Percentiles rank a stretch among this genome's conserved stretches.
phyloP scores from a whole-genome alignment of 2,329 filamentous ascomycete species.

The Chaetomiaceae sp. region DNA sequence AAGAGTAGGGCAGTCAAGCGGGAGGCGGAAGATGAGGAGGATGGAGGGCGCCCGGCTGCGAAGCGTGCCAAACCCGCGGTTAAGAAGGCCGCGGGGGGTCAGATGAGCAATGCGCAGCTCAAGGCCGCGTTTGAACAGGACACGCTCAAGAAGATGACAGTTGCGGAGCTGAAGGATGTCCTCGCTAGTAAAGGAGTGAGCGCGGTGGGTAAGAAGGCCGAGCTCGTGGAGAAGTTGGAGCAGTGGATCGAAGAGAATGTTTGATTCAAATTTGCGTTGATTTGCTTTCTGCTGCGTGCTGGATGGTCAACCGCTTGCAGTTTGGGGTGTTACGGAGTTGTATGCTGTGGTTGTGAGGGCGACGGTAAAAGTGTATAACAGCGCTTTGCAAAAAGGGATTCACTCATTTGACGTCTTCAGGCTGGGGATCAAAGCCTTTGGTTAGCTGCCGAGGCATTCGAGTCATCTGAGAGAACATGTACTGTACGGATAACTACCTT shows the following conservation, averaged over 20 bases:
- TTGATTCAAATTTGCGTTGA: constrained; percentile 5
- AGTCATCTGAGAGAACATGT: too few relatives aligned
- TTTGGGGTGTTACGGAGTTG: not conserved
- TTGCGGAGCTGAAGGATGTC: constrained; percentile 49
- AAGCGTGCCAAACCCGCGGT: constrained; percentile 42
- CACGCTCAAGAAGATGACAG: constrained; percentile 50
- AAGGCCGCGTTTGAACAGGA: constrained; percentile 43
- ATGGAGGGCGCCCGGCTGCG: constrained; percentile 34
- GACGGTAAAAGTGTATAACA: too few relatives aligned
- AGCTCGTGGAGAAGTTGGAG: constrained; percentile 53
- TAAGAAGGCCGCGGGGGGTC: constrained; percentile 32
- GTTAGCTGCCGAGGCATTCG: too few relatives aligned
- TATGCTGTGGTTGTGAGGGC: not conserved
- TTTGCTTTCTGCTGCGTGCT: not conserved
- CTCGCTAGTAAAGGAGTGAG: constrained; percentile 46
- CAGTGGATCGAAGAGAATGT: constrained; percentile 51
- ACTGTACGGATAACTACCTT: too few relatives aligned
- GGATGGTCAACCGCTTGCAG: too few relatives aligned
- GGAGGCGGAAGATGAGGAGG: constrained; percentile 44
- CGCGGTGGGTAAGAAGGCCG: constrained; percentile 49
- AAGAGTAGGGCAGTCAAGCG: constrained; percentile 47
- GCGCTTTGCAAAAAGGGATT: too few relatives aligned
- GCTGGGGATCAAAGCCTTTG: too few relatives aligned
- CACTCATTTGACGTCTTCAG: too few relatives aligned
- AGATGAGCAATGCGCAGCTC: constrained; percentile 44